Percentiles rank a stretch among this genome's conserved stretches.
phyloP scores from a whole-genome alignment of 805 yeast species.

The Candida michaelii region DNA sequence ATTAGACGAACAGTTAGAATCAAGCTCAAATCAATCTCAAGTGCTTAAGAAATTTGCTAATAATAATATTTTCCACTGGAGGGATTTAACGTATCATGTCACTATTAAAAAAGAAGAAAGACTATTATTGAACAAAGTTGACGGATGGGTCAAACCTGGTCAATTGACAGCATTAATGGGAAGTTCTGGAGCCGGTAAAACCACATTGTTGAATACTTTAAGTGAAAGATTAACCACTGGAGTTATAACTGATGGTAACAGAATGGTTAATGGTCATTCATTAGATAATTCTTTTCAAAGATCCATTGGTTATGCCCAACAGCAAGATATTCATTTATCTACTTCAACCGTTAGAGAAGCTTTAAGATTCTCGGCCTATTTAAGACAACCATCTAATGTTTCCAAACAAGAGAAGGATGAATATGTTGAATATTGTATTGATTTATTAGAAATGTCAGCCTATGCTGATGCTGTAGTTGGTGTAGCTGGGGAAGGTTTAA shows the following conservation, averaged over 20 bases:
- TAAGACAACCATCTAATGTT: slow-evolving; percentile 65
- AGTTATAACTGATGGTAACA: slow-evolving; percentile 63
- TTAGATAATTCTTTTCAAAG: slow-evolving; percentile 68
- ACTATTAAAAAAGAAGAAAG: slow-evolving; percentile 36
- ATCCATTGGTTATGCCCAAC: slow-evolving; percentile 79
- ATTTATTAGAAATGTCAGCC: slow-evolving; percentile 62
- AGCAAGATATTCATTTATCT: slow-evolving; percentile 72
- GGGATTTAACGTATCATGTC: slow-evolving; percentile 36
- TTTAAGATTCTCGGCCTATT: slow-evolving; percentile 64
- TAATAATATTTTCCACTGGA: slow-evolving; percentile 37
- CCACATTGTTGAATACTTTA: slow-evolving; percentile 70
- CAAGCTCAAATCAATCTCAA: background rate
- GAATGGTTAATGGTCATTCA: slow-evolving; percentile 64
- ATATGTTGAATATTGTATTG: slow-evolving; percentile 69
- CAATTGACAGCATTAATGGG: slow-evolving; percentile 83
- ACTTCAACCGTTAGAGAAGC: slow-evolving; percentile 78
- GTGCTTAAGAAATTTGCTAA: slow-evolving; percentile 1
- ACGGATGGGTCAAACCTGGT: slow-evolving; percentile 79
- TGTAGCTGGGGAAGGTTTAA: slow-evolving; percentile 62
- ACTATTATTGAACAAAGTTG: slow-evolving; percentile 39
- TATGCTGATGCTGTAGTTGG: slow-evolving; percentile 84
- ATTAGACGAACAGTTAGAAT: slow-evolving; percentile 12
- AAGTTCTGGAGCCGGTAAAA: slow-evolving; percentile 85
- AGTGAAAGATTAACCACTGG: slow-evolving; percentile 73
- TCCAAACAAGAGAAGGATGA: slow-evolving; percentile 58